Evolutionary conservation across 225 moss, liverwort and hornwort genomes (phyloP), one percentile per base, ranked within the genome.

Genomic region (Marchantia polymorpha): DNA sequence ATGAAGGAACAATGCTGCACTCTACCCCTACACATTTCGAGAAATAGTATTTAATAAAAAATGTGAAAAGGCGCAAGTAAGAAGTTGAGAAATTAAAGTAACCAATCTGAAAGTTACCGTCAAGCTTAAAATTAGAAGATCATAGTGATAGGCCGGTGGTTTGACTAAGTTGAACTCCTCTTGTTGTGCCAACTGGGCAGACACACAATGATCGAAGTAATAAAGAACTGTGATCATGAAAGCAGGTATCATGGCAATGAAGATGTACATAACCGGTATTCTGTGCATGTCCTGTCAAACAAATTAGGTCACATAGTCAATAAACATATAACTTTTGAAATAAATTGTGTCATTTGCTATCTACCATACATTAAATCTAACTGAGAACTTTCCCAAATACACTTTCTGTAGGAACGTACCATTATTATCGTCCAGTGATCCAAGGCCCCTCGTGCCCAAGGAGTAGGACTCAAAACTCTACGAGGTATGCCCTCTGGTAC

Each of bases 141-240:
- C 93, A 29, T 91, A 90, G 80, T 96, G 90, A 81, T 86, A 96
- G 31, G 91, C 87, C 10, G 89, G 66, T 13, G 95, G 93, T 68
- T 92, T 92, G 19, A 80, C 86, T 54, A 92, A 69, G 81, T 95
- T 93, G 81, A 95, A 92, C 66, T 95, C 95, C 63, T 80, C 29
- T 76, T 91, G 93, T 78, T 95, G 92, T 48, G 95, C 92, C 82
- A 92, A 77, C 76, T 95, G 93, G 23, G 93, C 91, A 59, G 92
- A 93, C 2, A 93, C 92, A 22, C 87, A 86, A 68, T 95, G 93
- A 75, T 95, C 91, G 86, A 95, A 95, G 83, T 89, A 93, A 78
- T 95, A 95, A 15, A 93, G 90, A 77, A 90, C 83, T 0, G 90
- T 84, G 46, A 95, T 91, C 93, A 93, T 87, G 4, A 90, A 72